Evolutionary conservation across 352 stramenopile genomes (phyloP), one percentile per base, ranked within the genome.

Genomic region (Pythium sp.): DNA sequence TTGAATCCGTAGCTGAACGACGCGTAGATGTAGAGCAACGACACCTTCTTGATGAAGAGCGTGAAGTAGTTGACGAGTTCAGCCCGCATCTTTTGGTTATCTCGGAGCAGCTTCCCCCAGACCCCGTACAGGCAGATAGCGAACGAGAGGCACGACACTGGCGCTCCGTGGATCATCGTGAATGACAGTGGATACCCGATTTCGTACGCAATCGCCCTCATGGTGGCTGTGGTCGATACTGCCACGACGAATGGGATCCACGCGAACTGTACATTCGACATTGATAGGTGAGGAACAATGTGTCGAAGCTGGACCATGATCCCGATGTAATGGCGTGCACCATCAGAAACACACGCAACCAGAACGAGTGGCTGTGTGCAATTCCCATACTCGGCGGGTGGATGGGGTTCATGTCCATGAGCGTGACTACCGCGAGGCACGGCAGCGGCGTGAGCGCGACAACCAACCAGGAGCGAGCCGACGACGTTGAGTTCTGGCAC

Each of bases 381-480:
- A 53, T 18, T 24, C 46, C 46, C 15, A 53, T 14, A 53, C 46
- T 53, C 20, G 46, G 46, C 18, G 46, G 46, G 15, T 53, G 5
- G 15, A 53, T 20, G 20, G 46, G 46, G 46, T 24, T 26, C 46
- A 15, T 12, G 20, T 30, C 47, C 5, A 55, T 5, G 7, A 55
- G 47, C 7, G 47, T 30, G 47, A 55, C n/a, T n/a, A 55, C 20
- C 38, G 41, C 12, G 24, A 75, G 55, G 36, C 65, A 69, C 20
- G 65, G 65, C 20, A 75, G n/a, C 1, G 70, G 60, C 5, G 70
- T 72, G 12, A 72, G 30, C 11, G 67, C 4, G 7, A 57, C 24
- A 0, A 34, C 51, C 51, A 20, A 14, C 53, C 24, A 69, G 9
- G 47, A 28, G 20, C 26, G 38, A 11, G 8, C 2, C 8, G 15